Evolutionary conservation across 2,329 filamentous ascomycete species (phyloP).

Genomic region (Raffaelea albimanens): DNA sequence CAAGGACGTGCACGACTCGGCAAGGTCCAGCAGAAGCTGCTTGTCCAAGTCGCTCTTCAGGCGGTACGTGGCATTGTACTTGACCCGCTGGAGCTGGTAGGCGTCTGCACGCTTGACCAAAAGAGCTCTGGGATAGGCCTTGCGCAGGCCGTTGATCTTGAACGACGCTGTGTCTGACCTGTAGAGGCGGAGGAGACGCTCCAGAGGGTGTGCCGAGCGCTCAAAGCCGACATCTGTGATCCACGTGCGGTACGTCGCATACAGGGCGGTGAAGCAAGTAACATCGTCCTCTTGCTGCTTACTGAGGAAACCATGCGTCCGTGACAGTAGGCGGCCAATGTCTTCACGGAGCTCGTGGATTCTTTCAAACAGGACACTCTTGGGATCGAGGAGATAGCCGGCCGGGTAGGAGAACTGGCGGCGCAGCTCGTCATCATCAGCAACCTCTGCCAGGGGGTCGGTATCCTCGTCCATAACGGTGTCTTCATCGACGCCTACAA

Average conservation of each 20-base stretch:
- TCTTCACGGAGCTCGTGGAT: constrained; percentile 76
- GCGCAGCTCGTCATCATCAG: constrained; percentile 72
- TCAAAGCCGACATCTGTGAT: constrained; percentile 97
- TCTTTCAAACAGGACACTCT: constrained; percentile 55
- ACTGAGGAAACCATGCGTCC: constrained; percentile 75
- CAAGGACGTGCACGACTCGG: constrained; percentile 78
- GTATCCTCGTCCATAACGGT: constrained; percentile 37
- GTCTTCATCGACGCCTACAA: constrained; percentile 42
- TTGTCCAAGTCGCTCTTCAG: constrained; percentile 89
- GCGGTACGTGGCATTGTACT: constrained; percentile 83
- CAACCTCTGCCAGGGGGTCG: constrained; percentile 51
- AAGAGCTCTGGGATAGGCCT: constrained; percentile 86
- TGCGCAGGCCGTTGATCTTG: constrained; percentile 86
- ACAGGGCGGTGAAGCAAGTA: constrained; percentile 85
- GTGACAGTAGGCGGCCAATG: constrained; percentile 71
- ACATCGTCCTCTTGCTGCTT: constrained; percentile 90
- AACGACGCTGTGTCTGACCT: constrained; percentile 83
- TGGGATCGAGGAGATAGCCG: constrained; percentile 66
- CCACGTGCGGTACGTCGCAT: constrained; percentile 88
- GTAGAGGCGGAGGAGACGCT: constrained; percentile 76
- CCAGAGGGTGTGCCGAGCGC: constrained; percentile 84
- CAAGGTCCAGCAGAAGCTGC: constrained; percentile 72
- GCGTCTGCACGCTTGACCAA: constrained; percentile 87
- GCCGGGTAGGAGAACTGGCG: constrained; percentile 83
- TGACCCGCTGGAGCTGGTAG: constrained; percentile 87